phyloP scores from a whole-genome alignment of 108 stramenopile species.

The Epipyxis sp. region DNA sequence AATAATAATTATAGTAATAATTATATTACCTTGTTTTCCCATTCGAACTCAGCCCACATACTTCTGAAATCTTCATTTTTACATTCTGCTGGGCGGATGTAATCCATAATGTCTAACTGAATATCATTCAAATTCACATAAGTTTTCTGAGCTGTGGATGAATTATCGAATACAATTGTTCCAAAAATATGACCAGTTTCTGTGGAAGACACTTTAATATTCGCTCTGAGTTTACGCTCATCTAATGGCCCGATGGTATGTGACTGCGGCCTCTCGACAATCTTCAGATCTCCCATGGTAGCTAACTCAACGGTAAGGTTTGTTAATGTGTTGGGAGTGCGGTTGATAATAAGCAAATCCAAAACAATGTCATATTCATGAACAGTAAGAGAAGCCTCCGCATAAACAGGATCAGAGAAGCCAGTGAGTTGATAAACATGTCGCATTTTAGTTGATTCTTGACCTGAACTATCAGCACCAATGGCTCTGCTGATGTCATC shows the following conservation, averaged over 20 bases:
- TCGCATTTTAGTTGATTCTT: constrained; percentile 49
- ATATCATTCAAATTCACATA: constrained; percentile 97
- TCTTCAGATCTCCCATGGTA: constrained; percentile 98
- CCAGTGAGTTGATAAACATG: constrained; percentile 95
- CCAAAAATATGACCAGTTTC: constrained; percentile 99
- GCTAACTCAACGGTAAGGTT: constrained; percentile 93
- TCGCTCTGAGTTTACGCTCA: constrained; percentile 83
- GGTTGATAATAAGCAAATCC: constrained; percentile 94
- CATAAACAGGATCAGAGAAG: constrained; percentile 97
- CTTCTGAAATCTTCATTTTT: constrained; percentile 89
- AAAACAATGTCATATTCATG: constrained; percentile 98
- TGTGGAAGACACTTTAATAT: constrained; percentile 96
- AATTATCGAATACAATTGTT: constrained; percentile 94
- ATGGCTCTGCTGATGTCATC: constrained; percentile 90
- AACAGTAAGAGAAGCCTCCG: constrained; percentile 93
- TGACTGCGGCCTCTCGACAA: constrained; percentile 93
- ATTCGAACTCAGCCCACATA: constrained; percentile 99
- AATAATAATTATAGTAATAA: constrained; percentile 75
- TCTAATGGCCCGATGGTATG: constrained; percentile 92
- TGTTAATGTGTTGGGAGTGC: constrained; percentile 88
- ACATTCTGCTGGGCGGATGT: constrained; percentile 94
- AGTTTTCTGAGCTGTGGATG: constrained; percentile 80
- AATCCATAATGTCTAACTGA: constrained; percentile 99
- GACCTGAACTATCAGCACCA: constrained; percentile 60
- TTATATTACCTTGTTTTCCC: constrained; percentile 99